A percentile compares a stretch with the other conserved stretches of the same genome.
Evolutionary conservation across 192 early-diverging fungal genomes (phyloP).

Genomic region (Backusella luteola): DNA sequence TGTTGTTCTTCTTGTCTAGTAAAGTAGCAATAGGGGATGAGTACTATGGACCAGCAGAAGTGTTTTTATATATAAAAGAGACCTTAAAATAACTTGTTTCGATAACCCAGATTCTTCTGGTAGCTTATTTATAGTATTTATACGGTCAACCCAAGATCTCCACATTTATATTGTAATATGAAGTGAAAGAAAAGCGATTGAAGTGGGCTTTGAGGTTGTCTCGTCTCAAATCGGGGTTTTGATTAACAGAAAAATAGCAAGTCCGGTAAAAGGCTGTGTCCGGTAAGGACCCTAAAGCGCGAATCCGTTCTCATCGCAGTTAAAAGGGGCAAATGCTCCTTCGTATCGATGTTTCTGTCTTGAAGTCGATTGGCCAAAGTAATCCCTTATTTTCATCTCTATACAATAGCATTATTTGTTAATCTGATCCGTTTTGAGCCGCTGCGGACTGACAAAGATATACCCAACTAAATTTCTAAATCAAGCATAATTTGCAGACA

Average conservation of each 20-base stretch:
- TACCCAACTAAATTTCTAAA: not conserved
- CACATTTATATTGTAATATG: conserved; percentile 23
- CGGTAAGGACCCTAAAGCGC: too few relatives aligned
- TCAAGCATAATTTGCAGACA: not conserved
- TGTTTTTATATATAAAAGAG: not conserved
- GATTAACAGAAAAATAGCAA: not conserved
- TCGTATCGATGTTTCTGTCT: not conserved
- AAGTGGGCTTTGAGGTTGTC: not conserved
- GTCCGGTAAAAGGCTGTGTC: not conserved
- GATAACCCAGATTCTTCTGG: not conserved
- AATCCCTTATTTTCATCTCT: not conserved
- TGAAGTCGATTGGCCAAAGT: not conserved
- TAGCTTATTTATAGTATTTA: conserved; percentile 27
- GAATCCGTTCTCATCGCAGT: too few relatives aligned
- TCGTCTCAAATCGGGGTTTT: not conserved
- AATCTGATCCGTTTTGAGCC: not conserved
- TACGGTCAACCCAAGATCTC: conserved; percentile 40
- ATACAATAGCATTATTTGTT: not conserved
- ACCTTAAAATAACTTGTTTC: conserved; percentile 2
- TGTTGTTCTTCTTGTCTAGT: conserved; percentile 26
- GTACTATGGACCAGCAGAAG: not conserved
- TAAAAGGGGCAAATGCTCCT: not conserved
- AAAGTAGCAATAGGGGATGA: conserved; percentile 6
- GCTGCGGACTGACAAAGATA: not conserved
- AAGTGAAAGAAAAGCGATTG: not conserved